Evolutionary conservation across 768 basidiomycete genomes (phyloP).

Genomic region (Baorangia bicolor): DNA sequence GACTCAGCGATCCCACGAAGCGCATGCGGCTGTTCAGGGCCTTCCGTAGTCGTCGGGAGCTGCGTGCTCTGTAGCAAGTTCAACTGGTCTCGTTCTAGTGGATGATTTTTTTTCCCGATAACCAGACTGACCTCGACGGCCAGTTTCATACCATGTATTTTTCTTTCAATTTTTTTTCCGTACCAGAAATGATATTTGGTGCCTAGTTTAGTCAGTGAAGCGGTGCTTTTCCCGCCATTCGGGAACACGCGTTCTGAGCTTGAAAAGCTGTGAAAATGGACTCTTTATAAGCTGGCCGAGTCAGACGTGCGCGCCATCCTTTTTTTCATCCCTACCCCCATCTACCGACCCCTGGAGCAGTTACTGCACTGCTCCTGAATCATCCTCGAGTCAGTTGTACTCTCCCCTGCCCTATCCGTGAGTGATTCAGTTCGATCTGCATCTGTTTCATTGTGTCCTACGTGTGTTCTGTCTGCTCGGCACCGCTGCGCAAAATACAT

Average conservation of each 20-base stretch:
- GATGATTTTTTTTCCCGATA: background rate
- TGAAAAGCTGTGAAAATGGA: conserved; percentile 34
- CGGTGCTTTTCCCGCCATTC: conserved; percentile 20
- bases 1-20: conserved; percentile 4
- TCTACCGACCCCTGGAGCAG: conserved; percentile 20
- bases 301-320: conserved; percentile 14
- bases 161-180: background rate
- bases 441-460: conserved; percentile 31
- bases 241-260: conserved; percentile 34
- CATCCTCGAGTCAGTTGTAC: conserved; percentile 20
- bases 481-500: conserved; percentile 19
- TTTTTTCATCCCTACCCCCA: conserved; percentile 20
- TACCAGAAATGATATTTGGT: background rate
- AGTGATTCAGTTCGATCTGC: conserved; percentile 28
- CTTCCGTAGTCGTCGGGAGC: conserved; percentile 21
- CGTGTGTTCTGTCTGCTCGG: conserved; percentile 27
- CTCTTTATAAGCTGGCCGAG: conserved; percentile 33
- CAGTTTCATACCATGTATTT: background rate
- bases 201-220: conserved; percentile 13
- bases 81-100: background rate
- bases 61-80: background rate
- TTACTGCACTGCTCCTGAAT: conserved; percentile 18
- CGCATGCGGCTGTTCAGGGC: background rate
- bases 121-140: background rate
- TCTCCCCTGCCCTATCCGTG: conserved; percentile 18